Conservation (phyloP, 1,284 basidiomycete species). For the Cryptococcus jaspeensis region DNA sequence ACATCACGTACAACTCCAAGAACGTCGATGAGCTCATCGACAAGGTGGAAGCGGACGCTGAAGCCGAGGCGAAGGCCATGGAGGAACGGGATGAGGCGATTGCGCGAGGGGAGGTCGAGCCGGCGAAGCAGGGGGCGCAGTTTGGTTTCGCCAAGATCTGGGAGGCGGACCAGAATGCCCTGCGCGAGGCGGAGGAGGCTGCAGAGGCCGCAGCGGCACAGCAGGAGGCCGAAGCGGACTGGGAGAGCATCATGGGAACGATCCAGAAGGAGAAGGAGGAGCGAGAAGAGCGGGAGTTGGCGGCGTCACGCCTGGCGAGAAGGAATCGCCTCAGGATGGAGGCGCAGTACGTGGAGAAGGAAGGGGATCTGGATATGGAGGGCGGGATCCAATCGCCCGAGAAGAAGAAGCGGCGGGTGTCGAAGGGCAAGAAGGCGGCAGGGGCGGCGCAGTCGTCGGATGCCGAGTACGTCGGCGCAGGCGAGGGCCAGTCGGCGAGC, state of each 20-base stretch:
- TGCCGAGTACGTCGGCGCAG: conserved; percentile 14
- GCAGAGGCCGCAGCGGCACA: conserved; percentile 48
- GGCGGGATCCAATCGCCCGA: neutral
- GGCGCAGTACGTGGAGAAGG: conserved; percentile 8
- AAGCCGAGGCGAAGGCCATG: conserved; percentile 52
- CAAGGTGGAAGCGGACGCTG: conserved; percentile 72
- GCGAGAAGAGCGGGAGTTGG: conserved; percentile 18
- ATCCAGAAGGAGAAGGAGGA: conserved; percentile 34
- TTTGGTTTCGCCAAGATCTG: conserved; percentile 87
- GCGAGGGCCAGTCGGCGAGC: neutral
- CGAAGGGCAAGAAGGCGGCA: conserved; percentile 9
- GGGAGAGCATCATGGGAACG: conserved; percentile 57
- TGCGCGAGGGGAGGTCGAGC: conserved; percentile 14
- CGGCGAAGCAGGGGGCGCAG: conserved; percentile 46
- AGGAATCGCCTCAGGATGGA: neutral
- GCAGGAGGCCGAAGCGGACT: conserved; percentile 58
- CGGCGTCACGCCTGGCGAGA: neutral
- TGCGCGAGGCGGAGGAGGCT: conserved; percentile 60
- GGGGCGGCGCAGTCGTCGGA: conserved; percentile 14
- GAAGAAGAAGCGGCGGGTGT: conserved; percentile 14
- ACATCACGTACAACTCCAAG: conserved; percentile 72
- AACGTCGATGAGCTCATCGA: conserved; percentile 80
- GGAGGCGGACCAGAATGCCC: conserved; percentile 68
- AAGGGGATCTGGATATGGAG: neutral
- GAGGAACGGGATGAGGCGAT: conserved; percentile 33